Evolutionary conservation across 1,284 basidiomycete species (phyloP).

Genomic region (Ustilago cynodontis): DNA sequence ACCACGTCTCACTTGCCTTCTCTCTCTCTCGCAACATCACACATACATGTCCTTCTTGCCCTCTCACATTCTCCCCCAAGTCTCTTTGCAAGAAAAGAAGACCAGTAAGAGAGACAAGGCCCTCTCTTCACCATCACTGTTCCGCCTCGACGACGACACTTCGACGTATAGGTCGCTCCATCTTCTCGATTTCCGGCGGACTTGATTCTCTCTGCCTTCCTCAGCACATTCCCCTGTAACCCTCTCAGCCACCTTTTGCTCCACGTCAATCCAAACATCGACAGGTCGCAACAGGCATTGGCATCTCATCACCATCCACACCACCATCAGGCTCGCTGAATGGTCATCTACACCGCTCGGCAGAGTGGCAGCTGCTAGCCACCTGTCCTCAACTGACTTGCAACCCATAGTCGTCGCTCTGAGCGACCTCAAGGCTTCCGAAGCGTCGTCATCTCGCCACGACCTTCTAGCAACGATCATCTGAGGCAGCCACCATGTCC

Average conservation of each 20-base stretch:
- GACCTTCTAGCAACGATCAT: no score
- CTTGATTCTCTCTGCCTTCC: not conserved
- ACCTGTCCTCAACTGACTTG: not conserved
- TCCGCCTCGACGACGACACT: not conserved
- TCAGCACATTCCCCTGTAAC: not conserved
- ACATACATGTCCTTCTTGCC: not conserved
- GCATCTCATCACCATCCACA: not conserved
- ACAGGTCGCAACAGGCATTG: not conserved
- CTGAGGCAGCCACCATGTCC: slow-evolving; percentile 18
- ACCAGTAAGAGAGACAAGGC: not conserved
- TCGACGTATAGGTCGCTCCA: not conserved
- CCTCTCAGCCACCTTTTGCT: not conserved
- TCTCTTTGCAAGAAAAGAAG: not conserved
- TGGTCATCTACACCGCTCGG: not conserved
- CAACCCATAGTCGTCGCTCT: not conserved
- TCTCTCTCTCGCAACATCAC: not conserved
- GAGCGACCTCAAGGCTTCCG: not conserved
- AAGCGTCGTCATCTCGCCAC: not conserved
- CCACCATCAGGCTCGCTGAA: not conserved
- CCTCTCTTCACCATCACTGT: not conserved
- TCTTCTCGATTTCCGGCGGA: not conserved
- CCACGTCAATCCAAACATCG: not conserved
- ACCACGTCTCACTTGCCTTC: not conserved
- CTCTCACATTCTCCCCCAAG: not conserved
- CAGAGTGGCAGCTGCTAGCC: not conserved